Percentiles rank a stretch among this genome's conserved stretches.
phyloP scores from a whole-genome alignment of 75 land plant species.

The Sequoiadendron giganteum region DNA sequence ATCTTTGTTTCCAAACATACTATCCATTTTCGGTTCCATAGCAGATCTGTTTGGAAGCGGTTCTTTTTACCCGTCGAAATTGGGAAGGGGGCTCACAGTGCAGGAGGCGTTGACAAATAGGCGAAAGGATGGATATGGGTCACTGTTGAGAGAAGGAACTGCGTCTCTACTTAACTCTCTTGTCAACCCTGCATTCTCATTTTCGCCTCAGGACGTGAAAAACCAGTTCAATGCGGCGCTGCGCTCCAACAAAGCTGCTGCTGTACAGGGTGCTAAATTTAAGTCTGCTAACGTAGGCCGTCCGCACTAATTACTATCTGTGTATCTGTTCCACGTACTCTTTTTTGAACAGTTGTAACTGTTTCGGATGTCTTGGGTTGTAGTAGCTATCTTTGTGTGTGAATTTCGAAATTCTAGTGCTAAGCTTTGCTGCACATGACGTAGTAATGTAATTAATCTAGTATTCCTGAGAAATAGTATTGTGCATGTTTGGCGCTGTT shows the following conservation, averaged over 20 bases:
- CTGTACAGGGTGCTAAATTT: slow-evolving; percentile 64
- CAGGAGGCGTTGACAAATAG: slow-evolving; percentile 49
- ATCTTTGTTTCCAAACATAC: slow-evolving; percentile 29
- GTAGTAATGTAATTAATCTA: too few species aligned
- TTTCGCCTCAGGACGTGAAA: slow-evolving; percentile 5
- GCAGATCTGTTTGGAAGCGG: slow-evolving; percentile 28
- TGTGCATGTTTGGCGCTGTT: too few species aligned
- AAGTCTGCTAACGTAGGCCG: slow-evolving; percentile 69
- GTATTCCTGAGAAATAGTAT: too few species aligned
- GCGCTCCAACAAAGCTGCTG: slow-evolving; percentile 55
- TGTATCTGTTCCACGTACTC: too few species aligned
- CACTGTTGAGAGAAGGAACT: slow-evolving; percentile 56
- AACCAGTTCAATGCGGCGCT: slow-evolving; percentile 42
- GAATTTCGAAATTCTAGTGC: too few species aligned
- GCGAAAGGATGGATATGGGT: slow-evolving; percentile 41
- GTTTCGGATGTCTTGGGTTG: too few species aligned
- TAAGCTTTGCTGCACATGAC: too few species aligned
- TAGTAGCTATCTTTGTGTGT: too few species aligned
- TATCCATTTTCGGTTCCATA: slow-evolving; percentile 41
- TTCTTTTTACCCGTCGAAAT: not conserved
- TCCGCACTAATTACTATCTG: not conserved
- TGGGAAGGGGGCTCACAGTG: slow-evolving; percentile 14
- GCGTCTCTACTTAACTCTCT: slow-evolving; percentile 69
- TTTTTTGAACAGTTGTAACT: too few species aligned
- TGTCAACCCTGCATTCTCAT: slow-evolving; percentile 22